Base-by-base conservation (phyloP, 495 filamentous ascomycete genomes). In the Geoglossum glabrum region DNA sequence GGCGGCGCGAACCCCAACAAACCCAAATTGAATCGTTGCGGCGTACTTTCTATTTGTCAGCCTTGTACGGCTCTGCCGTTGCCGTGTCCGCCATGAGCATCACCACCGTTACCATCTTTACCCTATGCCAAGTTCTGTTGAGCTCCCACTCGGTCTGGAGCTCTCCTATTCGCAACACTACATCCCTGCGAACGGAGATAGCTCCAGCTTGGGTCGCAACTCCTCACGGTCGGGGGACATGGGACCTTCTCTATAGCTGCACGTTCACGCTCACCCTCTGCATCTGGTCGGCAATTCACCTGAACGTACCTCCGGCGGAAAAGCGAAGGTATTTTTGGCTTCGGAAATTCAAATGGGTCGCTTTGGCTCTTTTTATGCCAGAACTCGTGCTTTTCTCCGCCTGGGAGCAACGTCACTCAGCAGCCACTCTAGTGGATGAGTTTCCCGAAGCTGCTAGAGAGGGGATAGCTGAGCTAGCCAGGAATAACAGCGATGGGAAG, bases 201-300 rank as follows among this genome's bases (percentile, higher is more conserved):
- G 31, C 31, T 5, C 31, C 31, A 5, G 31, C 31, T 11, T 47
- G 43, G 43, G 43, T 47, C 15, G 43, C 4, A 5, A 17, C 4
- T 25, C 51, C 57, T 4, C 10, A 4, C 8, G 28, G 26, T 13
- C 64, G 73, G 11, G 72, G 73, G 19, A 74, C 71, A 0, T 67
- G 58, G 56, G 56, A 61, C 34, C 61, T 76, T 7, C 34, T 73
- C 3, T 66, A 57, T 3, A 68, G 62, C 38, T 73, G 70, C 59
- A 15, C 68, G 3, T 62, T 72, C 13, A 76, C 70, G 1, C 59
- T 72, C 4, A 33, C 57, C 1, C 57, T 74, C 13, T 74, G 73
- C 57, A 60, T 73, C 26, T 74, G 71, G 68, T 70, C 70, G 8
- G 66, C 73, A 5, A 61, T 75, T 0, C 73, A 75, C 55, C 57